A percentile compares a stretch with the other conserved stretches of the same genome.
Conservation (phyloP, 345 rosid species). For the Zanthoxylum bungeanum region DNA sequence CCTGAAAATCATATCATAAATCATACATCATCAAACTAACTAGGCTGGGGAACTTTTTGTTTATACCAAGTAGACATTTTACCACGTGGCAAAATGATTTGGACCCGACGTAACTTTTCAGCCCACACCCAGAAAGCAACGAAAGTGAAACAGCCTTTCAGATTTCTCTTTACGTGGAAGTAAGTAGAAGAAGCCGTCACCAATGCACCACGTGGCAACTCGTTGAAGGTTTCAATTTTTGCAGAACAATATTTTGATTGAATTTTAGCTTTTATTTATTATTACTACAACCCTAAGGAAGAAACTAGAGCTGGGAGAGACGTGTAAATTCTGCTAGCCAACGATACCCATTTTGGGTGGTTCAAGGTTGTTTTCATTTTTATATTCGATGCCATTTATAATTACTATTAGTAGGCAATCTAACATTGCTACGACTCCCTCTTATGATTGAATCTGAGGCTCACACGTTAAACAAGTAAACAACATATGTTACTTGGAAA, state of each 20-base stretch:
- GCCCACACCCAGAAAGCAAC: background rate
- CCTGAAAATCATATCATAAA: no score
- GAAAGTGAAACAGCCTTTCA: background rate
- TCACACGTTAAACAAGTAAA: no score
- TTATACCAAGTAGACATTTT: no score
- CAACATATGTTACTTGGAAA: no score
- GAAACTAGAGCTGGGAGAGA: background rate
- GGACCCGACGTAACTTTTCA: no score
- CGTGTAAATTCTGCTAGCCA: background rate
- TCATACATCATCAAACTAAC: no score
- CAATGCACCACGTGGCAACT: background rate
- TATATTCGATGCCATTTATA: background rate
- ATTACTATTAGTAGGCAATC: slow-evolving; percentile 16
- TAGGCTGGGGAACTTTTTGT: no score
- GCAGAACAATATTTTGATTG: no score
- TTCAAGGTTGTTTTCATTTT: background rate
- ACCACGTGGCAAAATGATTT: no score
- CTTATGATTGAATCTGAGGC: background rate
- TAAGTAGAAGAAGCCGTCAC: background rate
- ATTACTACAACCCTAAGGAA: background rate
- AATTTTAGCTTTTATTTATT: background rate
- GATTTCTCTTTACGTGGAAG: background rate
- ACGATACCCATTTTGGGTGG: background rate
- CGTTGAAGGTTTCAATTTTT: background rate
- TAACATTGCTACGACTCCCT: background rate